Conservation (phyloP, 176 grass and related monocot species). For the Lolium perenne region DNA sequence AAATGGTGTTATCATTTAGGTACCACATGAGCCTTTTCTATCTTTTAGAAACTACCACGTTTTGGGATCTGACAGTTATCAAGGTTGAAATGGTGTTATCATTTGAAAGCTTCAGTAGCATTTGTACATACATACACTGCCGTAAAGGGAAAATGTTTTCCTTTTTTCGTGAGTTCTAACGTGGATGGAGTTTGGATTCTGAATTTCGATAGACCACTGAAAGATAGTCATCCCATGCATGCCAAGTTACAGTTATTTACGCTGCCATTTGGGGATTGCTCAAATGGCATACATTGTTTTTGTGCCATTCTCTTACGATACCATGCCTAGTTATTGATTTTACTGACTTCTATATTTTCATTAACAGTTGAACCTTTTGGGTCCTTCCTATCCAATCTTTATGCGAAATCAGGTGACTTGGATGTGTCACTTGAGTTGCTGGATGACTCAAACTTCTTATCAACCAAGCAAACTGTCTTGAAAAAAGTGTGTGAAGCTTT, state of each 20-base stretch:
- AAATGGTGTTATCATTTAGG: background rate
- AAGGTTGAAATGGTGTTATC: no score
- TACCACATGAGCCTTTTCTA: no score
- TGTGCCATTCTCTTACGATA: background rate
- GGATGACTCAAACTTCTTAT: background rate
- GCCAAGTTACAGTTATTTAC: background rate
- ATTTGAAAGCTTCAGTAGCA: no score
- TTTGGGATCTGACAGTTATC: no score
- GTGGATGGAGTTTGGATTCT: no score
- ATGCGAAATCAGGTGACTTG: constrained; percentile 87
- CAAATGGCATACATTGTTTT: background rate
- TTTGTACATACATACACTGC: no score
- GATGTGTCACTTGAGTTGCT: constrained; percentile 71
- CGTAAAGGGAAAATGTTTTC: no score
- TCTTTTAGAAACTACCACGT: no score
- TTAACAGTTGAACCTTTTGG: constrained; percentile 81
- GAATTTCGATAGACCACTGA: no score
- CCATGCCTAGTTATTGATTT: constrained; percentile 2
- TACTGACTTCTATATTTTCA: constrained; percentile 29
- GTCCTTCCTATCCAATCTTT: constrained; percentile 90
- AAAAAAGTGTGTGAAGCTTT: constrained; percentile 60
- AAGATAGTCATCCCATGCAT: no score
- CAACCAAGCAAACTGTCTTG: constrained; percentile 51
- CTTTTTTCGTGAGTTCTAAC: no score
- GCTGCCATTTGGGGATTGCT: background rate